Conservation (phyloP, 2,329 filamentous ascomycete species). For the Stenocarpella maydis region DNA sequence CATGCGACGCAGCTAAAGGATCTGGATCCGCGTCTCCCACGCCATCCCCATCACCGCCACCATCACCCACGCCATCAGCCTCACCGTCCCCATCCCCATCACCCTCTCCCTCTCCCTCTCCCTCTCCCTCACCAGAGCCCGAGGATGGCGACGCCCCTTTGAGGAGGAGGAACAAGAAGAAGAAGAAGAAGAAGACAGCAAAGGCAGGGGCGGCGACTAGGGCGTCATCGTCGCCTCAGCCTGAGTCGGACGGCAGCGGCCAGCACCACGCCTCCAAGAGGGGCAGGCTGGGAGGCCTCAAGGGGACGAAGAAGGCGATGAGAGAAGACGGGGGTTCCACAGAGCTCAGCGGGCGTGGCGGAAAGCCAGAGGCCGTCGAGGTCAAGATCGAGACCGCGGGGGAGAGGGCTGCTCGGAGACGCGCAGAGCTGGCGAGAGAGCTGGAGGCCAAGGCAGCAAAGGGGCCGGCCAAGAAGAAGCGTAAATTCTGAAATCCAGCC, state of each 20-base stretch:
- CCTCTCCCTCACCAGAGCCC: conserved; percentile 25
- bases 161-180: too few species aligned
- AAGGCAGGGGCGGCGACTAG: not conserved
- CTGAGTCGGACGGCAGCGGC: not conserved
- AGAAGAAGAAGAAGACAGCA: conserved; percentile 24
- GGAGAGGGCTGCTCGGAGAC: conserved; percentile 58
- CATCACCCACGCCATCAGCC: not conserved
- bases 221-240: conserved; percentile 5
- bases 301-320: conserved; percentile 10
- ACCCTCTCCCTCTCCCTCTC: conserved; percentile 24
- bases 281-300: conserved; percentile 44
- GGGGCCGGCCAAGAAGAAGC: conserved; percentile 63
- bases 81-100: conserved; percentile 12
- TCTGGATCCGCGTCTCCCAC: not conserved
- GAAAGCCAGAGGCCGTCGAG: conserved; percentile 43
- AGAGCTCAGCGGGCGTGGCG: not conserved
- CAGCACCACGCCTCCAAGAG: not conserved
- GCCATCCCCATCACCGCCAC: conserved; percentile 51
- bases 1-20: not conserved
- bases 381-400: conserved; percentile 52
- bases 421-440: conserved; percentile 60
- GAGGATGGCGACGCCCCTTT: not conserved
- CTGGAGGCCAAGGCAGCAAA: conserved; percentile 58
- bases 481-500: conserved; percentile 54
- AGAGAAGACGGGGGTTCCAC: not conserved